phyloP scores from a whole-genome alignment of 2,329 filamentous ascomycete species.

The Verticillium klebahnii region DNA sequence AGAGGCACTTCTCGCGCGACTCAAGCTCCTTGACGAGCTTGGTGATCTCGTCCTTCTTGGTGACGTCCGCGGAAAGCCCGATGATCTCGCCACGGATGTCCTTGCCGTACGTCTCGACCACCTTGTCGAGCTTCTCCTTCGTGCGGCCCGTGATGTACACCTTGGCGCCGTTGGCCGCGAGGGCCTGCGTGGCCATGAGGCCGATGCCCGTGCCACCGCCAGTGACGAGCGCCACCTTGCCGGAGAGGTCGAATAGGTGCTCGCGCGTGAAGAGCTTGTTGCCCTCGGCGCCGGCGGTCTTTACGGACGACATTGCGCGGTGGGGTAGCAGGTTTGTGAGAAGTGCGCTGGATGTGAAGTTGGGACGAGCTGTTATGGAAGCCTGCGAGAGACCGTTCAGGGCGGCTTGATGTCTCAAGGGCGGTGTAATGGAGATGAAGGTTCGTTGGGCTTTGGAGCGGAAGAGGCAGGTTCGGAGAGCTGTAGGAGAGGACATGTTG shows the following conservation, averaged over 20 bases:
- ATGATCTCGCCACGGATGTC: slow-evolving; percentile 51
- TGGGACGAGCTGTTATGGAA: neutral
- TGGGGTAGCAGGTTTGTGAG: neutral
- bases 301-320: slow-evolving; percentile 8
- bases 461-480: neutral
- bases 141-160: slow-evolving; percentile 68
- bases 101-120: slow-evolving; percentile 53
- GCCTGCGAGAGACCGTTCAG: neutral
- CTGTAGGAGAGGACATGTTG: neutral
- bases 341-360: neutral
- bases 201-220: slow-evolving; percentile 59
- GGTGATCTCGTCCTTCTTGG: slow-evolving; percentile 54
- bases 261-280: slow-evolving; percentile 26
- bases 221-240: slow-evolving; percentile 40
- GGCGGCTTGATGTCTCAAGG: neutral
- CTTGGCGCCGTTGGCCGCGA: slow-evolving; percentile 61
- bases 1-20: slow-evolving; percentile 51
- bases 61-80: slow-evolving; percentile 57
- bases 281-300: slow-evolving; percentile 15
- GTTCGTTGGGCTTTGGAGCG: neutral
- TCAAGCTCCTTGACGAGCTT: slow-evolving; percentile 53
- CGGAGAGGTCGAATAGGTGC: slow-evolving; percentile 35
- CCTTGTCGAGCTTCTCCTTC: slow-evolving; percentile 56
- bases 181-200: slow-evolving; percentile 64
- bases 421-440: neutral